Evolutionary conservation across 768 basidiomycete genomes (phyloP), one percentile per base, ranked within the genome.

Genomic region (Dioszegia hungarica): DNA sequence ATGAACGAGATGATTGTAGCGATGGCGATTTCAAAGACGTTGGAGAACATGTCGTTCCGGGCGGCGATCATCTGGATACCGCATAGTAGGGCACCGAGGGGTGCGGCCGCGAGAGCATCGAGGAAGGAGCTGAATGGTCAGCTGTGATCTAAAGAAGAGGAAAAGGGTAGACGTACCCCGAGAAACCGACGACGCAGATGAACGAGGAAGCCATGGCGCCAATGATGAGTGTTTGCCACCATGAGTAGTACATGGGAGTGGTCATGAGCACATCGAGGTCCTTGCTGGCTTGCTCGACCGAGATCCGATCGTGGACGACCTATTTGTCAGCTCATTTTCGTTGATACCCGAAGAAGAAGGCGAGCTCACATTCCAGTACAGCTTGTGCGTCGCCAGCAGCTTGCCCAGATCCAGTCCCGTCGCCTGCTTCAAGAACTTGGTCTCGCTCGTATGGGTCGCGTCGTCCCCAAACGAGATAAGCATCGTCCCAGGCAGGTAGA

Each of bases 401-500:
- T 90, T 91, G 36, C 83, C 85, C 9, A 92, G 80, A 71, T 91
- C 86, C 37, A 91, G 78, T 8, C 84, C 80, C 54, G 84, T 84
- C 12, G 80, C 78, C 74, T 88, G 87, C 52, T 85, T 82, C 56
- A 88, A 87, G 67, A 90, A 81, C 77, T 87, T 88, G 72, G 89
- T 82, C 66, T 85, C 86, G 64, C 84, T 86, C 4, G 89, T 91
- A 50, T 88, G 86, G 1, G 89, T 90, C 2, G 83, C 78, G 22
- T 78, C 79, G 74, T 93, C 90, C 63, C 88, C 86, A 67, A 93
- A 92, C 41, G 86, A 85, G 70, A 91, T 82, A 31, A 92, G 80
- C 78, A 89, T 84, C 53, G 86, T 81, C 59, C 76, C 75, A 2
- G 78, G 79, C 15, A 80, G 68, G 76, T 92, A 87, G 37, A 94